phyloP scores from a whole-genome alignment of 257 asterid genomes.

The Solanum piurae region DNA sequence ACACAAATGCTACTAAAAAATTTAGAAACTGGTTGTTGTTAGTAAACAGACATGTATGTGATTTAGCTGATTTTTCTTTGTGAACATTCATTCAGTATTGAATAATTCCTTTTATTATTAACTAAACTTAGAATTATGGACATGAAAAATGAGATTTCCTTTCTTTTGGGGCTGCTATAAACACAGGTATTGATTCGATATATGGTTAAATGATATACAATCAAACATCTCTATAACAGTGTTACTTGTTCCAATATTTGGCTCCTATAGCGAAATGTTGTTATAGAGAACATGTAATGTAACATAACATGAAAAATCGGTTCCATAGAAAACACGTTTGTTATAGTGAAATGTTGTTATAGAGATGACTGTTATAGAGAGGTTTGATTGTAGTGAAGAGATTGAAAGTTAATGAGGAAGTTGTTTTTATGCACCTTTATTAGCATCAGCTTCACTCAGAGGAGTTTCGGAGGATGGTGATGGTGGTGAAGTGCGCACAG shows the following conservation, averaged over 20 bases:
- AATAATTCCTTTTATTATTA: background rate
- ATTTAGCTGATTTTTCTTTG: background rate
- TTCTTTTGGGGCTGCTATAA: background rate
- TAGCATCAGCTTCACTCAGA: conserved; percentile 30
- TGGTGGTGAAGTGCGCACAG: conserved; percentile 17
- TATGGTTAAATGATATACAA: background rate
- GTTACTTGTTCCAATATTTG: background rate
- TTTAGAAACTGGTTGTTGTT: background rate
- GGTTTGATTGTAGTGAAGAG: background rate
- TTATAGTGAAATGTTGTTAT: background rate
- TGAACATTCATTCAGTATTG: background rate
- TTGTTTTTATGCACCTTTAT: conserved; percentile 12
- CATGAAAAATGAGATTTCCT: background rate
- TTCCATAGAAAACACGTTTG: background rate
- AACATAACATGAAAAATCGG: background rate
- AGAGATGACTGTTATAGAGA: background rate
- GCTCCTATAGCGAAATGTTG: background rate
- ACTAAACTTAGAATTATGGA: background rate
- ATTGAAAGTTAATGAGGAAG: background rate
- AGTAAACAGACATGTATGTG: background rate
- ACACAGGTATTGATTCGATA: background rate
- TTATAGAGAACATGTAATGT: background rate
- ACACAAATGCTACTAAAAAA: background rate
- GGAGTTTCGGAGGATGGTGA: conserved; percentile 76
- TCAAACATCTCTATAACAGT: background rate